Evolutionary conservation across 2,329 filamentous ascomycete species (phyloP).

Genomic region (Sodiomyces alkalinus): DNA sequence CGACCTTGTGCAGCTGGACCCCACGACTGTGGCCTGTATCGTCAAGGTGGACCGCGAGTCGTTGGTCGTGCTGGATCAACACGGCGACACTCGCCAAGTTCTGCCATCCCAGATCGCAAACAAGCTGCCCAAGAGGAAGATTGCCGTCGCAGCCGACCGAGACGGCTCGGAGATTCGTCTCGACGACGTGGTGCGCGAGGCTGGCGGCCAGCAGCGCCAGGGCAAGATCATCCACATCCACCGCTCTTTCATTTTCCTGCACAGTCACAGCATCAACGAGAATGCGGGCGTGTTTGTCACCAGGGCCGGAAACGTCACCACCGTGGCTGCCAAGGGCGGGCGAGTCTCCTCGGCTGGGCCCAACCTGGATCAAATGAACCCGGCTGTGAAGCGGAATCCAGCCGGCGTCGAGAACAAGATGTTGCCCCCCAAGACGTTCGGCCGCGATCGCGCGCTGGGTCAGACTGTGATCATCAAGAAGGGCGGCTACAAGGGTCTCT

Average conservation of each 20-base stretch:
- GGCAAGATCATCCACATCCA: conserved; percentile 91
- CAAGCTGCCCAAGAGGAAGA: conserved; percentile 67
- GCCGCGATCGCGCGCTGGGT: conserved; percentile 71
- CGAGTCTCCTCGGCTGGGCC: conserved; percentile 55
- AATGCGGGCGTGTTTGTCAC: conserved; percentile 85
- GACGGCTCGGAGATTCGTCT: conserved; percentile 85
- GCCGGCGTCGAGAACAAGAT: conserved; percentile 31
- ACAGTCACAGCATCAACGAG: conserved; percentile 70
- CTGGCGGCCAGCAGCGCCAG: conserved; percentile 67
- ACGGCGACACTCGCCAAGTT: conserved; percentile 65
- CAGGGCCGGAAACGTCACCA: conserved; percentile 71
- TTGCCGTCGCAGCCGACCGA: conserved; percentile 80
- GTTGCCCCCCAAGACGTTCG: conserved; percentile 62
- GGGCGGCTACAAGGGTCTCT: conserved; percentile 79
- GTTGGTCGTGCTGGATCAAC: conserved; percentile 78
- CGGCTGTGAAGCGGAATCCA: conserved; percentile 61
- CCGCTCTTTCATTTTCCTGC: conserved; percentile 79
- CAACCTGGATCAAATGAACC: conserved; percentile 85
- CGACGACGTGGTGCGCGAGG: conserved; percentile 87
- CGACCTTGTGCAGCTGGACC: conserved; percentile 86
- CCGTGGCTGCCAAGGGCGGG: conserved; percentile 87
- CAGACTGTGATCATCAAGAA: conserved; percentile 83
- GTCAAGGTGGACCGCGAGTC: conserved; percentile 93
- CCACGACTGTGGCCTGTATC: conserved; percentile 81
- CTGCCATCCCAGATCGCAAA: conserved; percentile 87